Base-by-base conservation (phyloP, 257 asterid genomes). In the Penstemon newberryi region DNA sequence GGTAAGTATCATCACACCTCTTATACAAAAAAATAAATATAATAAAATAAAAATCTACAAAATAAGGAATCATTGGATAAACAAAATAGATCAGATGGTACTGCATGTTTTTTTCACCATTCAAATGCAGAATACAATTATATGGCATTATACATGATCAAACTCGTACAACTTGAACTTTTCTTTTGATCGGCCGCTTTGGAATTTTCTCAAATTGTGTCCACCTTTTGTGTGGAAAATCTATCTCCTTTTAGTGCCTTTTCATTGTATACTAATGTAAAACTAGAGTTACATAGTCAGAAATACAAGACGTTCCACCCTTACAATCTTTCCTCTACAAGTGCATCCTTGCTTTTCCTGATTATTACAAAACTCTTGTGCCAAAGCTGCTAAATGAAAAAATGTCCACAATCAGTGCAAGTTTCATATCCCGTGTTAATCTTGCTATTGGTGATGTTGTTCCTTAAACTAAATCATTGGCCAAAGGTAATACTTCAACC, bases 271-370 rank as follows among this genome's bases (percentile, higher is more conserved):
- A 60, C n/a, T 66, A 56, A 51, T 38, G 39, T 41, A 65, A 68
- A 25, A 25, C 33, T 25, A 25, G 33, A 25, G 33, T 25, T 25
- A 25, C 33, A 25, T 25, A 25, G 33, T 25, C 33, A 25, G 33
- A 25, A 25, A 25, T 25, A 38, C 7, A 64, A 15, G 43, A 62
- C 72, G 69, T 51, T 68, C 60, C 61, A 33, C 66, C 60, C 57
- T 2, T 70, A 25, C 1, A 38, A 63, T 60, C 40, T 60, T 67
- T 79, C 50, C 54, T 69, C 71, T 72, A 65, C 90, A 91, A 97
- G 99, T 94, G 96, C 74, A 73, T 79, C 78, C 88, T 86, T 73
- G 95, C 96, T 79, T 91, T 94, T 77, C 97, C 96, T 50, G 96
- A 89, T 76, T 97, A 94, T 75, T 89, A 87, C 77, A 89, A 62